These are phyloP conservation scores for Cornus kousa DNA, from an alignment of 148 eudicot genomes.

Conservation along the genomic window DNA sequence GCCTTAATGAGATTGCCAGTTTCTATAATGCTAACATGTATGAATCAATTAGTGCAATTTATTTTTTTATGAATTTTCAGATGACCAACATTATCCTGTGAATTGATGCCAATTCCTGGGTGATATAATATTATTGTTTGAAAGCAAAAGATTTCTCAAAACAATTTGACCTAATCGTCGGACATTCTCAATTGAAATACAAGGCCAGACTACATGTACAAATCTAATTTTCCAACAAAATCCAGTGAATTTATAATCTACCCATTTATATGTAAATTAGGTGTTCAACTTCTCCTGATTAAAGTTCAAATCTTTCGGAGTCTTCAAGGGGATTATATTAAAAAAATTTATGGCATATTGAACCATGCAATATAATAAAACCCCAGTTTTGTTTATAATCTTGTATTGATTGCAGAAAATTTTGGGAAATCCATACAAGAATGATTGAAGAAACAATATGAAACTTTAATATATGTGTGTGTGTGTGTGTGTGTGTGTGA, in stretches of 20 bases:
- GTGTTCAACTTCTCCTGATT: not conserved
- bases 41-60: too few species aligned
- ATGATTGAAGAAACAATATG: not conserved
- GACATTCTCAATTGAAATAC: not conserved
- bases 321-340: not conserved
- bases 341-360: not conserved
- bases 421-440: not conserved
- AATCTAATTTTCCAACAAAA: not conserved
- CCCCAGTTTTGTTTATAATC: slow-evolving; percentile 11
- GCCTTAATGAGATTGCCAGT: too few species aligned
- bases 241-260: not conserved
- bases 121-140: too few species aligned
- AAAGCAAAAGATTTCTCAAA: not conserved
- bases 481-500: too few species aligned
- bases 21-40: too few species aligned
- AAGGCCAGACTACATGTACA: not conserved
- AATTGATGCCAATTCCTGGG: not conserved
- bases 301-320: not conserved
- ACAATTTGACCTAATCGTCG: not conserved
- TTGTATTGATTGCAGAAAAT: not conserved
- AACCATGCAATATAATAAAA: not conserved
- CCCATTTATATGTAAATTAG: not conserved
- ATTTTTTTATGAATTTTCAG: too few species aligned
- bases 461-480: slow-evolving; percentile 10
- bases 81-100: not conserved